Base-by-base conservation (phyloP, 1,284 basidiomycete genomes). In the Trichosporon ovoides region DNA sequence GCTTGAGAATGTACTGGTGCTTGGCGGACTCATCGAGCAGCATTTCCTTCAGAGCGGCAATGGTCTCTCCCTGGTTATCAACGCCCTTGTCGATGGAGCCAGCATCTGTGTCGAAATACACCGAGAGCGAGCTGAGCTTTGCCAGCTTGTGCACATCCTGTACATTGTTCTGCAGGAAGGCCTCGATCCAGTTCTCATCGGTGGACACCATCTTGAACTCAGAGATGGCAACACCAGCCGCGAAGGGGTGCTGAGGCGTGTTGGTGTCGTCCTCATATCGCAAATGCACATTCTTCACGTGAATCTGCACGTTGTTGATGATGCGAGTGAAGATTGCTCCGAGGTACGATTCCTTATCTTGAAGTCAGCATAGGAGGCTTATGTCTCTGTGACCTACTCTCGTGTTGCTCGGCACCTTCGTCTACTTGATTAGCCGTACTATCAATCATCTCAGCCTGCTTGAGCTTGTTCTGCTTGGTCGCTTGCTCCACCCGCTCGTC, bases 91-190 rank as follows among this genome's bases (percentile, higher is more conserved):
- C 70, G 16, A 98, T 84, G 64, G 87, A 91, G 20, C 81, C 78
- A 10, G 89, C 84, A 74, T 98, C 94, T 0, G 97, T 98, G 77
- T 99, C 91, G 73, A 98, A 98, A 76, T 99, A 99, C 3, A 94
- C 78, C 0, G 94, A 88, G 52, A 99, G 81, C 3, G 91, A 96
- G 72, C 88, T 83, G 38, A 99, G 80, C 57, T 87, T 88, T 7
- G 90, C 89, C 31, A 99, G 89, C 80, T 99, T 99, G 78, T 97
- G 92, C 48, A 98, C 89, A 34, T 88, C 87, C 36, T 89, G 86
- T 5, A 86, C 83, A 11, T 87, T 88, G 72, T 91, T 93, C 77
- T 94, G 89, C 56, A 98, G 91, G 78, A 98, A 98, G 0, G 92
- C 86, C n/a, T 94, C 85, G 63, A 89, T 79, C 97, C 97, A 99